These are phyloP conservation scores for Filobasidium wieringae DNA, from an alignment of 768 basidiomycete species.

Conservation along the genomic window DNA sequence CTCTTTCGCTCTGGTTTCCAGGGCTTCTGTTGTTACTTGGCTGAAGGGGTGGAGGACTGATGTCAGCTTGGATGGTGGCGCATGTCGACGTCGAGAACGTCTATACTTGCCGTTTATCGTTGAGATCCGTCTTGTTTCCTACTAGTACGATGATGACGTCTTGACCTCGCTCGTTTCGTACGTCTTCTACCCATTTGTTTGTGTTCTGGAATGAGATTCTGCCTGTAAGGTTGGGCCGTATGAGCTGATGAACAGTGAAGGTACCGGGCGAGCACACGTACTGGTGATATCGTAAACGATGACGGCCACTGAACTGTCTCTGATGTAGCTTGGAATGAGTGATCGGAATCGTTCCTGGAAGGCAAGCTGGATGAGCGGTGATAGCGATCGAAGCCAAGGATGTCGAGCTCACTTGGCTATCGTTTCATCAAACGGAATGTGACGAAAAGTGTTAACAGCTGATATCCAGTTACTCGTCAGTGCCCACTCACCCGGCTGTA, in stretches of 20 bases:
- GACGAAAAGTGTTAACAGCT: no score
- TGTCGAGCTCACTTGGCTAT: not conserved
- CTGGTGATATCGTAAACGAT: slow-evolving; percentile 99
- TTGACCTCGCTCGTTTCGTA: slow-evolving; percentile 88
- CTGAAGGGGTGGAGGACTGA: slow-evolving; percentile 41
- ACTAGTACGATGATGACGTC: slow-evolving; percentile 98
- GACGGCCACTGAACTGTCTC: slow-evolving; percentile 96
- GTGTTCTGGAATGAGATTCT: slow-evolving; percentile 97
- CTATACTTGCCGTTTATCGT: slow-evolving; percentile 82
- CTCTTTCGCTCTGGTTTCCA: slow-evolving; percentile 78
- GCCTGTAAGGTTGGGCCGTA: slow-evolving; percentile 46
- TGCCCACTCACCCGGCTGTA: no score
- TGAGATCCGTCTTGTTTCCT: slow-evolving; percentile 97
- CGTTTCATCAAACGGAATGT: no score
- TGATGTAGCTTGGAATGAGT: slow-evolving; percentile 94
- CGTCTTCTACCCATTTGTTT: slow-evolving; percentile 98
- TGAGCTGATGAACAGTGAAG: not conserved
- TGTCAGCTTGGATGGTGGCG: not conserved
- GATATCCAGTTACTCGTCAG: no score
- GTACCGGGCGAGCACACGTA: slow-evolving; percentile 41
- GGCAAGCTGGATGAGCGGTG: not conserved
- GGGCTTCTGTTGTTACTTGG: slow-evolving; percentile 97
- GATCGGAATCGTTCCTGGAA: slow-evolving; percentile 87
- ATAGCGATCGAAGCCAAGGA: not conserved
- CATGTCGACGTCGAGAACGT: not conserved